Conservation (phyloP, 495 filamentous ascomycete species). For the Lasiosphaeris hirsuta region DNA sequence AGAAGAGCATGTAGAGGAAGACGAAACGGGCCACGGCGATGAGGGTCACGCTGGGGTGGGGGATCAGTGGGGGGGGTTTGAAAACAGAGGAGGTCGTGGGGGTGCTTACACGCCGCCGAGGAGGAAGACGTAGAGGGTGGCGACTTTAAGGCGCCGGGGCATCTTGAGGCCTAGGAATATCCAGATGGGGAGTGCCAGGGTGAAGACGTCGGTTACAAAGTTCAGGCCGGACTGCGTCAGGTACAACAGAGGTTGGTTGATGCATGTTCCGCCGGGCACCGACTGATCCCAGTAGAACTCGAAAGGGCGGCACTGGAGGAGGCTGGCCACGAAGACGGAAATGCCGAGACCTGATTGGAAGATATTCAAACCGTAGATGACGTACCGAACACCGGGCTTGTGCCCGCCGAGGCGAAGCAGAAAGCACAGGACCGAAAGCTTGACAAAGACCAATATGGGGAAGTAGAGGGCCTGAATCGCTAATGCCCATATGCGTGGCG, state of each 20-base stretch:
- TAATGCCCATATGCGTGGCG: conserved; percentile 3
- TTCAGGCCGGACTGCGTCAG: conserved; percentile 23
- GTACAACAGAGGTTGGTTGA: conserved; percentile 17
- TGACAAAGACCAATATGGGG: conserved; percentile 5
- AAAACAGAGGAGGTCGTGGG: neutral
- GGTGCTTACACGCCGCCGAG: conserved; percentile 22
- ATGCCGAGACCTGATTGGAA: neutral
- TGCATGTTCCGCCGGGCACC: conserved; percentile 6
- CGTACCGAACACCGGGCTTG: neutral
- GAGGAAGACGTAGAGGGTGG: conserved; percentile 21
- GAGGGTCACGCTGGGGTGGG: conserved; percentile 11
- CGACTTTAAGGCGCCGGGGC: conserved; percentile 15
- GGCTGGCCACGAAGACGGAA: conserved; percentile 15
- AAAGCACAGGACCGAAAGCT: conserved; percentile 11
- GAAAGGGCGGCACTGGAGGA: conserved; percentile 24
- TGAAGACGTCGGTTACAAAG: conserved; percentile 18
- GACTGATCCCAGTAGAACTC: conserved; percentile 18
- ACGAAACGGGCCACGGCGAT: conserved; percentile 12
- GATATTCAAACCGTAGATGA: conserved; percentile 6
- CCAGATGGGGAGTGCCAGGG: conserved; percentile 21
- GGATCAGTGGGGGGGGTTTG: neutral
- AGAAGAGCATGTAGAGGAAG: conserved; percentile 14
- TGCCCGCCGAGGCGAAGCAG: conserved; percentile 7
- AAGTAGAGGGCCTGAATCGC: conserved; percentile 8
- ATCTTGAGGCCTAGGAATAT: conserved; percentile 14